Base-by-base conservation (phyloP, 176 grass and related monocot species). In the Oryza meyeriana region DNA sequence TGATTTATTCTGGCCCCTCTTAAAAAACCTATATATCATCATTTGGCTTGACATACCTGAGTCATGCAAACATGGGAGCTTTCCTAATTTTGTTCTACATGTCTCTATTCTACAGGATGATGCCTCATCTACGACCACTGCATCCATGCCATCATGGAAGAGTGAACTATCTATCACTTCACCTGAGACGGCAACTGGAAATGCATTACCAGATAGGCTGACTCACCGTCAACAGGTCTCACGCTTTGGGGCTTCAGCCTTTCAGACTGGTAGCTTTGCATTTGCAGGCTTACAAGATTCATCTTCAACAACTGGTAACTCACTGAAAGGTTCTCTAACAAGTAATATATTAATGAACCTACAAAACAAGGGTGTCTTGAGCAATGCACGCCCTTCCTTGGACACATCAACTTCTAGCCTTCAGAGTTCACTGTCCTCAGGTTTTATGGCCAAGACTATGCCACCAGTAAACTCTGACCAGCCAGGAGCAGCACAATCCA, bases 361-460 rank as follows among this genome's bases (percentile, higher is more conserved):
- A 81, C 91, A 95, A 79, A 95, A 79, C 73, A 95, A 95, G 89
- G 83, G 76, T 75, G 76, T 76, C 62, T 85, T 90, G 72, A 89
- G 87, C 83, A 85, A 89, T 85, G 33, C 81, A 52, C 76, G 82
- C 22, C 86, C 91, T 82, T 86, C 92, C 6, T 30, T 87, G 48
- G 87, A 89, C 18, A 68, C 82, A 64, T 87, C 86, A 64, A 92
- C 87, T 33, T 66, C 75, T 80, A 76, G 69, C 50, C 41, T 85
- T 69, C 89, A 70, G 33, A 73, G 78, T 76, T 83, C 93, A 77
- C 70, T 85, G 35, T 67, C 87, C 32, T 83, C 85, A 33, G 44
- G 81, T n/a, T 88, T 75, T 28, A 68, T 69, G 76, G 83, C 89
- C 29, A 89, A 90, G 74, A 64, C 74, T 0, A 40, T 84, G 34